A percentile compares a stretch with the other conserved stretches of the same genome.
Evolutionary conservation across 106 monocot genomes (phyloP).

Genomic region (Acorus gramineus): DNA sequence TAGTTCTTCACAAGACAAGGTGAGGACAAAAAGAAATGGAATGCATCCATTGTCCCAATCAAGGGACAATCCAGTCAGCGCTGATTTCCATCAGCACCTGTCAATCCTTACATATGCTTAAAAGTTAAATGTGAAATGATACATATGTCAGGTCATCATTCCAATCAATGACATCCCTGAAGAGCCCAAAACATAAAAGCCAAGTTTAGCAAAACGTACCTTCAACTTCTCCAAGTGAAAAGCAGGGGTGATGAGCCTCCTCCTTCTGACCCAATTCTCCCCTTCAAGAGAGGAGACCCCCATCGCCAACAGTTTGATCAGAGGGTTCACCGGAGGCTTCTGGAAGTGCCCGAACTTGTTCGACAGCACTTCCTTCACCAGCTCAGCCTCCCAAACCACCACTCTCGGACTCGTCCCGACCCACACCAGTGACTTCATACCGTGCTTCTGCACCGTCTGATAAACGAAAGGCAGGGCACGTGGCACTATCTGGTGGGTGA

Average conservation of each 20-base stretch:
- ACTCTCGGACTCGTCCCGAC: conserved; percentile 29
- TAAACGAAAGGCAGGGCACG: conserved; percentile 20
- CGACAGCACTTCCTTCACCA: conserved; percentile 29
- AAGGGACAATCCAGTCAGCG: no score
- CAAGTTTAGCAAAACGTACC: conserved; percentile 8
- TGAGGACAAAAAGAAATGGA: no score
- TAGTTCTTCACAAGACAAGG: no score
- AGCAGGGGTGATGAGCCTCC: conserved; percentile 36
- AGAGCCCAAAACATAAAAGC: no score
- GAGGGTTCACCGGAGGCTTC: conserved; percentile 24
- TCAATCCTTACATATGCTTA: no score
- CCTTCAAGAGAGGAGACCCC: conserved; percentile 32
- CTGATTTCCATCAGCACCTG: no score
- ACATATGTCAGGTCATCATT: no score
- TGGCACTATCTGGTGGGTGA: conserved; percentile 15
- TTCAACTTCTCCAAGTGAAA: conserved; percentile 52
- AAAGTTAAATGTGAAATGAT: no score
- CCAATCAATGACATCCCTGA: no score
- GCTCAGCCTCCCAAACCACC: conserved; percentile 24
- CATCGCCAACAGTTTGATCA: conserved; percentile 8
- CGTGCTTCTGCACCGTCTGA: conserved; percentile 18
- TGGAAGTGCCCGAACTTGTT: conserved; percentile 23
- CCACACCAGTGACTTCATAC: conserved; percentile 35
- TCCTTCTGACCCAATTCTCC: conserved; percentile 39
- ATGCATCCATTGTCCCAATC: no score